A percentile compares a stretch with the other conserved stretches of the same genome.
Evolutionary conservation across 352 stramenopile species (phyloP).

Genomic region (Peronospora belbahrii): DNA sequence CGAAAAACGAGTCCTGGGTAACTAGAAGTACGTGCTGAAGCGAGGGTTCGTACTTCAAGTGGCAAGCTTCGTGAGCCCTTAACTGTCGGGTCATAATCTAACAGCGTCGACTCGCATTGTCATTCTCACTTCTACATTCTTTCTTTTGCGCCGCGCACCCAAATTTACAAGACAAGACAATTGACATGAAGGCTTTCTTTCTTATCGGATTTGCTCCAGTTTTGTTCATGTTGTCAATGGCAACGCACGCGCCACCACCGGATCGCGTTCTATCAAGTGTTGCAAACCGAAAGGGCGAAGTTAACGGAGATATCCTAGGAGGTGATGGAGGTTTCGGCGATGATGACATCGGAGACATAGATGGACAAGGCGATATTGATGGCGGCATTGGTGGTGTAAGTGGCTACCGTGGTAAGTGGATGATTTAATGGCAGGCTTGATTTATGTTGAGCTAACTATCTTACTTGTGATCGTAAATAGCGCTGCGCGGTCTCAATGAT

Average conservation of each 20-base stretch:
- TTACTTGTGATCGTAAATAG: conserved; percentile 5
- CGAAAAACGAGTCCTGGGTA: conserved; percentile 2
- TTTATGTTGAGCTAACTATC: no score
- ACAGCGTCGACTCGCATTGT: not conserved
- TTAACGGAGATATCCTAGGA: conserved; percentile 1
- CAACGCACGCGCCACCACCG: conserved; percentile 2
- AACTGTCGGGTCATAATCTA: conserved; percentile 6
- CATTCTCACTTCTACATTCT: conserved; percentile 14
- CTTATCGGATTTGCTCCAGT: conserved; percentile 7
- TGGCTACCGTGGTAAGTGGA: conserved; percentile 8
- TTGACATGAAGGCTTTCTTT: conserved; percentile 14
- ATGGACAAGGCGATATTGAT: conserved; percentile 1
- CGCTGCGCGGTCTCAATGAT: conserved; percentile 11
- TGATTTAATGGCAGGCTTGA: no score
- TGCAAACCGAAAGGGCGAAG: not conserved
- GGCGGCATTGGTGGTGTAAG: conserved; percentile 4
- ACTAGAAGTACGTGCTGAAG: not conserved
- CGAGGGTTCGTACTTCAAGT: conserved; percentile 9
- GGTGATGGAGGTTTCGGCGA: not conserved
- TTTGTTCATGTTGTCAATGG: conserved; percentile 6
- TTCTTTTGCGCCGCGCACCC: not conserved
- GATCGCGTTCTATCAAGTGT: conserved; percentile 2
- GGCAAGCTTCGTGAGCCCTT: not conserved
- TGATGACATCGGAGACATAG: conserved; percentile 1
- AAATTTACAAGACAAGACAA: conserved; percentile 4